phyloP scores from a whole-genome alignment of 106 monocot genomes.

The Allium fistulosum region DNA sequence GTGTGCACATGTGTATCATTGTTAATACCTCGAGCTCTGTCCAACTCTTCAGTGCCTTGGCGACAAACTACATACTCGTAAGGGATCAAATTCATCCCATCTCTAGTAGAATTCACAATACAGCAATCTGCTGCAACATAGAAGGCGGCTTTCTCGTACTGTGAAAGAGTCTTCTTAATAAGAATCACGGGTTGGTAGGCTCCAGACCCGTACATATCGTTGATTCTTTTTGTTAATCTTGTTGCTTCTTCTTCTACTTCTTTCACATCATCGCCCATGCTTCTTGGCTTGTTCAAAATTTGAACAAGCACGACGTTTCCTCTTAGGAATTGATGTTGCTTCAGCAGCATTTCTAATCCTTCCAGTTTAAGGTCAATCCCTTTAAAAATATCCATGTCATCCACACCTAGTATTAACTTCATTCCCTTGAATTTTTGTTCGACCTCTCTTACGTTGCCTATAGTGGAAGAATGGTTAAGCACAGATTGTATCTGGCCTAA shows the following conservation, averaged over 20 bases:
- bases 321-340: constrained; percentile 17
- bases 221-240: constrained; percentile 28
- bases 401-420: constrained; percentile 37
- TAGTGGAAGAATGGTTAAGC: constrained; percentile 24
- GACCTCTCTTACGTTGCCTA: constrained; percentile 42
- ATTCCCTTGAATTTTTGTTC: constrained; percentile 22
- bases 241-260: constrained; percentile 30
- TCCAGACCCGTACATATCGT: constrained; percentile 20
- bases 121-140: constrained; percentile 52
- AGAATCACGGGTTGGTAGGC: constrained; percentile 42
- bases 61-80: constrained; percentile 62
- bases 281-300: constrained; percentile 46
- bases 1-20: constrained; percentile 13
- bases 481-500: constrained; percentile 28
- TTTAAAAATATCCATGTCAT: constrained; percentile 68
- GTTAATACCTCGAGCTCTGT: constrained; percentile 3
- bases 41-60: constrained; percentile 33
- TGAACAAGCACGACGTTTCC: constrained; percentile 52
- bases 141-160: constrained; percentile 44
- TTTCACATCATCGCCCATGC: constrained; percentile 35
- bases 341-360: constrained; percentile 30
- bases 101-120: constrained; percentile 61
- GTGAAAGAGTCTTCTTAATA: constrained; percentile 29
- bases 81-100: constrained; percentile 69
- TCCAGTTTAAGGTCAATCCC: constrained; percentile 51